Evolutionary conservation across 768 basidiomycete genomes (phyloP).

Genomic region (Suillus paluster): DNA sequence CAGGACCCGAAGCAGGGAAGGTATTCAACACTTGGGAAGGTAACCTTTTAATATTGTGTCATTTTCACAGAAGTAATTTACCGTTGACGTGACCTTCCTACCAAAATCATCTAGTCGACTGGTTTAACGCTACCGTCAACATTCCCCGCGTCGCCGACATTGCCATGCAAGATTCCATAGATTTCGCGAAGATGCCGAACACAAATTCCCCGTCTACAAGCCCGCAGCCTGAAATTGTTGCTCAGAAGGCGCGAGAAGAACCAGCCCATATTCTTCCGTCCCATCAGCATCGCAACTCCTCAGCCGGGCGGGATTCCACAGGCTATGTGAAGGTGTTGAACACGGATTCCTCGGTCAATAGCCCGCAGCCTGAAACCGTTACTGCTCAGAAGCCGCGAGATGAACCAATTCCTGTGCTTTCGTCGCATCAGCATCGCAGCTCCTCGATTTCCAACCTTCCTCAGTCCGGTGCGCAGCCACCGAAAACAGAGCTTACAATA

Average conservation of each 20-base stretch:
- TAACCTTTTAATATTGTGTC: slow-evolving; percentile 22
- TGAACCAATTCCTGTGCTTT: background rate
- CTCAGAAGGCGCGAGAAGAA: background rate
- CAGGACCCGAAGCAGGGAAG: slow-evolving; percentile 29
- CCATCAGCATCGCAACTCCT: background rate
- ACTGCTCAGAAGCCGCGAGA: background rate
- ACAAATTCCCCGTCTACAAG: too few species aligned
- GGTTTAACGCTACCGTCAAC: slow-evolving; percentile 23
- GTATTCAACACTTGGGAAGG: slow-evolving; percentile 48
- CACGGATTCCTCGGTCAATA: too few species aligned
- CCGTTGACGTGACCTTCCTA: slow-evolving; percentile 9
- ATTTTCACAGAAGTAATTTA: background rate
- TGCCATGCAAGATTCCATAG: slow-evolving; percentile 12
- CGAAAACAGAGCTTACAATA: background rate
- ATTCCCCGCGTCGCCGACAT: slow-evolving; percentile 18
- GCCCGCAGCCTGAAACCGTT: background rate
- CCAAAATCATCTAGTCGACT: slow-evolving; percentile 25
- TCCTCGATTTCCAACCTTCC: background rate
- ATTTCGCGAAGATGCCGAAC: background rate
- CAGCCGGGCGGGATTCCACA: slow-evolving; percentile 7
- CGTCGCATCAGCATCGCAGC: background rate
- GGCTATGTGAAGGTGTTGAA: background rate
- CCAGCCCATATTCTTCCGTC: background rate
- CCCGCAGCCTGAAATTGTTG: background rate
- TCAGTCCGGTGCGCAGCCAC: background rate